Evolutionary conservation across 208 protist genomes (phyloP).

Genomic region (Herpetomonas samuelpessoai): DNA sequence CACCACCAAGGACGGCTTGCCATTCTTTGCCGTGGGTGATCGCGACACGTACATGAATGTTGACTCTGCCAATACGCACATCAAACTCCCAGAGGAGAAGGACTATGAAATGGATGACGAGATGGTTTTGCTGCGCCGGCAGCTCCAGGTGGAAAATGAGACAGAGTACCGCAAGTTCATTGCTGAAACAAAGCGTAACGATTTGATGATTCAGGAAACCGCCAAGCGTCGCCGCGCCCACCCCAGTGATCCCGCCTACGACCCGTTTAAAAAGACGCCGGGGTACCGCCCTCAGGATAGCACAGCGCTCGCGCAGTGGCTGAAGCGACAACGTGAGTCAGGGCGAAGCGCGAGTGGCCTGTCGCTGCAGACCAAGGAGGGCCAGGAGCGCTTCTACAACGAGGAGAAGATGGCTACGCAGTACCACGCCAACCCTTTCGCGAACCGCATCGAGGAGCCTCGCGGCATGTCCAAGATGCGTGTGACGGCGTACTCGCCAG

Average conservation of each 20-base stretch:
- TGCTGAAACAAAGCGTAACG: constrained; percentile 71
- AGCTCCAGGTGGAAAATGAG: constrained; percentile 88
- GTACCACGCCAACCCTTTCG: constrained; percentile 86
- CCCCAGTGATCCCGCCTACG: constrained; percentile 86
- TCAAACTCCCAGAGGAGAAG: constrained; percentile 47
- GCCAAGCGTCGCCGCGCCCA: constrained; percentile 73
- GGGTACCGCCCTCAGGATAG: constrained; percentile 86
- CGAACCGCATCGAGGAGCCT: constrained; percentile 76
- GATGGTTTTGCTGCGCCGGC: constrained; percentile 66
- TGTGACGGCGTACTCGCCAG: constrained; percentile 84
- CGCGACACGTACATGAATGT: constrained; percentile 73
- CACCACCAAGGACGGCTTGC: constrained; percentile 68
- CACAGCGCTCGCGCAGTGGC: constrained; percentile 76
- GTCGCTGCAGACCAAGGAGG: constrained; percentile 76
- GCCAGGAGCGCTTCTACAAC: constrained; percentile 89
- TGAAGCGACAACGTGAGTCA: constrained; percentile 85
- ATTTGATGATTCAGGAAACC: constrained; percentile 50
- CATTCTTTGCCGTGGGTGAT: constrained; percentile 52
- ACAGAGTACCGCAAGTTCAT: constrained; percentile 86
- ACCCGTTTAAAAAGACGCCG: constrained; percentile 83
- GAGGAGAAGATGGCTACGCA: constrained; percentile 92
- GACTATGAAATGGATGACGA: constrained; percentile 88
- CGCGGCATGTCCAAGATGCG: constrained; percentile 66
- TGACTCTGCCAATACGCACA: constrained; percentile 52
- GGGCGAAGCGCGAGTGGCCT: constrained; percentile 69